Base-by-base conservation (phyloP, 345 rosid species). In the Eucalyptus erythrocorys region DNA sequence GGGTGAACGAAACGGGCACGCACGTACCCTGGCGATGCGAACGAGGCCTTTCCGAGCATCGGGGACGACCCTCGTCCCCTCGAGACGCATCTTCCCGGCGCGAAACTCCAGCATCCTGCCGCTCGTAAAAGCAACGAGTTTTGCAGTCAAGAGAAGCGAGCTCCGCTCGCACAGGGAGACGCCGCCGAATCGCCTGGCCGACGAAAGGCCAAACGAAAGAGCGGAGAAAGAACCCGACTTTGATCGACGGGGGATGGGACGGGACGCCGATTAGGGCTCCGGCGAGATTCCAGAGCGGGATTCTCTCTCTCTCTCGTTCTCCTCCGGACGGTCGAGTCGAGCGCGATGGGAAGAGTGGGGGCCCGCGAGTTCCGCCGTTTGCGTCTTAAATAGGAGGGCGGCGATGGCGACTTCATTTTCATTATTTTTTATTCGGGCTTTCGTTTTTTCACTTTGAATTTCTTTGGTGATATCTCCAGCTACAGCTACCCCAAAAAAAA, bases 81-180 rank as follows among this genome's bases (percentile, higher is more conserved):
- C 98, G 85, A 95, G 89, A 87, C 85, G 50, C 99, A 98, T 97
- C 93, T 97, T 98, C 88, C 99, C 99, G 87, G 99, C 99, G 90
- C 99, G 99, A 92, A 98, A 98, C 94, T 98, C 99, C 88, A 98
- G 88, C 96, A 98, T 90, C 76, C 89, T 90, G 68, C 66, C 89
- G 94, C 97, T 45, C 57, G 71, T 86, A 32, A 57, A 57, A 27
- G 6, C 47, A 61, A 66, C 13, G 34, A 43, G 13, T 27, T 19
- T 1, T n/a, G n/a, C 30, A 24, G 64, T 57, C 57, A 26, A 26
- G 26, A 85, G 2, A 32, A 55, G 13, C 53, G 19, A 26, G 14
- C 57, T 51, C 57, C 57, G 42, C 32, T 49, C 59, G 51, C 55
- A 19, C 27, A 10, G 57, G 57, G 40, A 85, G 42, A 48, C 87